A percentile compares a stretch with the other conserved stretches of the same genome.
Conservation (phyloP, 345 rosid genomes). For the Firmiana major region DNA sequence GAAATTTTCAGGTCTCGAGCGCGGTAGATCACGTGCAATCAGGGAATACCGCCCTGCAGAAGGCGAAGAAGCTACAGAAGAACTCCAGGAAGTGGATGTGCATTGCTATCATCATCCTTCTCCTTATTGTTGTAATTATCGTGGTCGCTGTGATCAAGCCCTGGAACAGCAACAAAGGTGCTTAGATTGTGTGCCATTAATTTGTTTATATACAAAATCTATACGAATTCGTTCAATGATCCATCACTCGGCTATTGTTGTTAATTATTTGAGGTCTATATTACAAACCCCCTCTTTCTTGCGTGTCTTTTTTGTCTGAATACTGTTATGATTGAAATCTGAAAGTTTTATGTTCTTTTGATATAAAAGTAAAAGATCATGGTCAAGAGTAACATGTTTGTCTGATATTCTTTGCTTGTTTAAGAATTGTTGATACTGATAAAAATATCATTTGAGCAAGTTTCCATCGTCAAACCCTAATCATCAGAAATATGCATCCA, state of each 20-base stretch:
- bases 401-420: too few relatives aligned
- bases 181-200: constrained; percentile 31
- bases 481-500: too few relatives aligned
- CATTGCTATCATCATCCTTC: constrained; percentile 80
- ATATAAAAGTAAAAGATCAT: neutral
- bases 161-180: constrained; percentile 71
- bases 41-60: constrained; percentile 67
- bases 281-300: neutral
- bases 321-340: neutral
- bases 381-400: too few relatives aligned
- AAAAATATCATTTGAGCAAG: too few relatives aligned
- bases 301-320: neutral
- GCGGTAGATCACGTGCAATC: constrained; percentile 93
- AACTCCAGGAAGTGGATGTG: constrained; percentile 95
- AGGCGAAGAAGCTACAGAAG: constrained; percentile 67
- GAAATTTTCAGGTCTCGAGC: constrained; percentile 56
- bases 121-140: constrained; percentile 60
- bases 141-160: constrained; percentile 69
- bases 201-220: constrained; percentile 23
- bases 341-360: neutral
- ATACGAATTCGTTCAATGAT: constrained; percentile 12
- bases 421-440: too few relatives aligned
- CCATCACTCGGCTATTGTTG: constrained; percentile 18
- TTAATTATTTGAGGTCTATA: constrained; percentile 4
- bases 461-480: too few relatives aligned